phyloP scores from a whole-genome alignment of 768 basidiomycete species.

The Boletales sp. region DNA sequence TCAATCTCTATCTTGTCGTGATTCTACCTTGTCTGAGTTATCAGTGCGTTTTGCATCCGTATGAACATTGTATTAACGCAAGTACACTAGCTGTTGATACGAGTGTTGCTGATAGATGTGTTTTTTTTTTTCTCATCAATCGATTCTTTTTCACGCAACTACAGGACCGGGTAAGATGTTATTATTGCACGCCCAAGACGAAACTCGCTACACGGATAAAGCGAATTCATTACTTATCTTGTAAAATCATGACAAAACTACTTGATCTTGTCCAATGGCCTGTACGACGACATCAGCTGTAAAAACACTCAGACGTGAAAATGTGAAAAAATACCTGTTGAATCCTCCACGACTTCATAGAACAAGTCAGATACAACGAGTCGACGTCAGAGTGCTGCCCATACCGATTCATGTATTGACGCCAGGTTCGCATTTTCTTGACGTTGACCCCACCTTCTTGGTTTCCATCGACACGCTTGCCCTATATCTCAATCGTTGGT shows the following conservation, averaged over 20 bases:
- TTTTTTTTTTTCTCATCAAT: conserved; percentile 6
- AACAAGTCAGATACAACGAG: conserved; percentile 9
- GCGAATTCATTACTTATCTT: conserved; percentile 19
- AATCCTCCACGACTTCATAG: conserved; percentile 72
- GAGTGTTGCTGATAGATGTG: conserved; percentile 21
- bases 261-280: conserved; percentile 95
- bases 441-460: conserved; percentile 64
- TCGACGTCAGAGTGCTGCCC: conserved; percentile 13
- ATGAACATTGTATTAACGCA: conserved; percentile 26
- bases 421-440: conserved; percentile 88
- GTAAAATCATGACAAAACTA: conserved; percentile 29
- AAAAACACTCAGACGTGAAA: not conserved
- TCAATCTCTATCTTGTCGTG: conserved; percentile 14
- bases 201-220: conserved; percentile 7
- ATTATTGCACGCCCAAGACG: conserved; percentile 3
- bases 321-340: conserved; percentile 53
- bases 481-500: conserved; percentile 39
- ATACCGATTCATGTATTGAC: conserved; percentile 97
- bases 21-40: conserved; percentile 16
- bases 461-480: conserved; percentile 77
- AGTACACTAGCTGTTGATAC: conserved; percentile 22
- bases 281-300: conserved; percentile 31
- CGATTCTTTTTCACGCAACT: not conserved
- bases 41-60: conserved; percentile 13
- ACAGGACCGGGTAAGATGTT: not conserved